Conservation (phyloP, 768 basidiomycete species). For the Grammothele lineata region DNA sequence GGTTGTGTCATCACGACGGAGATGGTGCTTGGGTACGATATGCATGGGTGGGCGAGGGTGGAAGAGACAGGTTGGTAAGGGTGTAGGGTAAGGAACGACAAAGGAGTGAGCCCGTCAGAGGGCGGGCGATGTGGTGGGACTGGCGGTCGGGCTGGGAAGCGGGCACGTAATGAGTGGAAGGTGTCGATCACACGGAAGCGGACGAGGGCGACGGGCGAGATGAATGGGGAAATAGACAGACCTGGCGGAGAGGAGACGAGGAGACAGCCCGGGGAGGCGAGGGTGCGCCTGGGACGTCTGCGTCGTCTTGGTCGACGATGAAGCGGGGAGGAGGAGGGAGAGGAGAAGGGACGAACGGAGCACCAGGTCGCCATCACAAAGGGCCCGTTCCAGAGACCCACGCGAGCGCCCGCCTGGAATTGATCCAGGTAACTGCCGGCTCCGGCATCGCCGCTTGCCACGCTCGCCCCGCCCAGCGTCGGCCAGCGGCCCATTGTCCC, state of each 20-base stretch:
- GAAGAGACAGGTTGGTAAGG: conserved; percentile 6
- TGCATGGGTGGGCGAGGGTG: conserved; percentile 10
- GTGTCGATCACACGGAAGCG: neutral
- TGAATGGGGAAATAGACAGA: neutral
- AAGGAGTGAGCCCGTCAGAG: conserved; percentile 8
- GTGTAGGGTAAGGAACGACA: conserved; percentile 18
- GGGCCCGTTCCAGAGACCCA: neutral
- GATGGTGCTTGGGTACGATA: conserved; percentile 7
- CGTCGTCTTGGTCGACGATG: conserved; percentile 16
- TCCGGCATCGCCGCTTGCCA: conserved; percentile 15
- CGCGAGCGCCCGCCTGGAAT: conserved; percentile 1
- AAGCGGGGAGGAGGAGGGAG: neutral
- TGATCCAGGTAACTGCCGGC: conserved; percentile 16
- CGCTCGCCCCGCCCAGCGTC: no score
- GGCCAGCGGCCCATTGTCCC: no score
- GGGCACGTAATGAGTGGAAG: conserved; percentile 7
- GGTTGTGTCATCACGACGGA: conserved; percentile 4
- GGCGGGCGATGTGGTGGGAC: conserved; percentile 12
- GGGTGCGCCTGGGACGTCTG: conserved; percentile 2
- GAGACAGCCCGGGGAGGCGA: conserved; percentile 9
- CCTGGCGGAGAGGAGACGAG: neutral
- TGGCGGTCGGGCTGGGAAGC: conserved; percentile 4
- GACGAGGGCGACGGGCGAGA: neutral
- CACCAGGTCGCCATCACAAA: neutral
- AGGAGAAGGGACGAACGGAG: neutral